These are phyloP conservation scores for Phytopythium aichiense DNA, from an alignment of 352 stramenopile species.

Conservation along the genomic window DNA sequence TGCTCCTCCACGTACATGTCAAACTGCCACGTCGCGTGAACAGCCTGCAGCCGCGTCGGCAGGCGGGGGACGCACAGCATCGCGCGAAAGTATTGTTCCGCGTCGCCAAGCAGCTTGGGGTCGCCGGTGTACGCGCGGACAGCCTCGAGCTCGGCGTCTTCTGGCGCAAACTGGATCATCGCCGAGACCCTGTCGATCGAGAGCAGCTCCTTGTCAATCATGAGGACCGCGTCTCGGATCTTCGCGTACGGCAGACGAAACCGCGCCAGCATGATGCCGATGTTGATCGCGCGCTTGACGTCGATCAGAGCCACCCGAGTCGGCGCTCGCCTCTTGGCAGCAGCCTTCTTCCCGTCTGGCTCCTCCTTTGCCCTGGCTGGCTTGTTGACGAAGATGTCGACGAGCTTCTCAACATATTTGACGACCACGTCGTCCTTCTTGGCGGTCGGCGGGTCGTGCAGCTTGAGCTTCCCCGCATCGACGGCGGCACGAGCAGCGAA, in stretches of 20 bases:
- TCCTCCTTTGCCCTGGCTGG: conserved; percentile 51
- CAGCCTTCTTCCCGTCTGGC: conserved; percentile 39
- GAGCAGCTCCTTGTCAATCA: conserved; percentile 75
- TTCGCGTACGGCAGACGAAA: conserved; percentile 81
- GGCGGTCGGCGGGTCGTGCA: conserved; percentile 6
- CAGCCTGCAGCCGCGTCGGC: conserved; percentile 62
- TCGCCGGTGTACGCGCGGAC: conserved; percentile 63
- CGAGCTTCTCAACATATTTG: conserved; percentile 63
- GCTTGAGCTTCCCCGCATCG: conserved; percentile 16
- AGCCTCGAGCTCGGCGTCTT: conserved; percentile 63
- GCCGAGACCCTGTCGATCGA: conserved; percentile 69
- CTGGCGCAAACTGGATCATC: conserved; percentile 75
- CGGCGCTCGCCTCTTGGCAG: conserved; percentile 34
- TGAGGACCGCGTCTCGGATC: conserved; percentile 69
- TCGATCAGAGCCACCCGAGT: conserved; percentile 80
- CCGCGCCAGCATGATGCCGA: conserved; percentile 82
- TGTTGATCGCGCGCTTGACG: conserved; percentile 82
- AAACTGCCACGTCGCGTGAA: conserved; percentile 84
- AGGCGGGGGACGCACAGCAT: conserved; percentile 64
- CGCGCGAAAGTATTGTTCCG: conserved; percentile 76
- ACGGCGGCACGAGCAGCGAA: conserved; percentile 20
- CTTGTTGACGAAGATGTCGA: conserved; percentile 83
- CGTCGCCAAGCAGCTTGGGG: conserved; percentile 69
- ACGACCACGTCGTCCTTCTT: conserved; percentile 50
- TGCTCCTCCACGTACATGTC: conserved; percentile 81